These are phyloP conservation scores for Sugiyamaella grinbergsii DNA, from an alignment of 1,139 yeast species.

Conservation along the genomic window DNA sequence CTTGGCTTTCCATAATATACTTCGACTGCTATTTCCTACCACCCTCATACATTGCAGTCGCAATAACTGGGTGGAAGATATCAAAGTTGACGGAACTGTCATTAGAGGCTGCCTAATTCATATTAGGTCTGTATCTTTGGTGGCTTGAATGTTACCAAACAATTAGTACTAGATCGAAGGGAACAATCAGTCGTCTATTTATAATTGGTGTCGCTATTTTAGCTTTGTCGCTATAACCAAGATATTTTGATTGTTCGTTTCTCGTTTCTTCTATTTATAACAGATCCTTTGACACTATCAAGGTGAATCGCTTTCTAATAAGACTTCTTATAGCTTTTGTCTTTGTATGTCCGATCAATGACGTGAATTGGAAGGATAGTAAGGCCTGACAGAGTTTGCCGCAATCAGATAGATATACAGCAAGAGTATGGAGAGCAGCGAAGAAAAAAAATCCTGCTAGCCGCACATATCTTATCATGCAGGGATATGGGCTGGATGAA, in stretches of 20 bases:
- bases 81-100: slow-evolving; percentile 1
- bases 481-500: too few relatives aligned
- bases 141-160: background rate
- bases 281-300: too few relatives aligned
- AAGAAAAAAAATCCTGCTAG: background rate
- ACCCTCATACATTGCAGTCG: background rate
- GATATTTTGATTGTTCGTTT: too few relatives aligned
- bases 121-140: slow-evolving; percentile 2
- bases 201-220: too few relatives aligned
- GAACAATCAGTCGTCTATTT: too few relatives aligned
- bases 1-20: background rate
- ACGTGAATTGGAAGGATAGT: too few relatives aligned
- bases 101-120: background rate
- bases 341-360: too few relatives aligned
- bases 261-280: too few relatives aligned
- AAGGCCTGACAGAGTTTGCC: background rate
- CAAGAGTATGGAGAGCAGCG: background rate
- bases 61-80: background rate
- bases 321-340: too few relatives aligned
- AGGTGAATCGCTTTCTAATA: too few relatives aligned
- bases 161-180: too few relatives aligned
- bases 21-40: background rate
- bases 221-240: too few relatives aligned
- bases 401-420: background rate
- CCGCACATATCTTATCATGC: background rate